Evolutionary conservation across 176 grass and related monocot genomes (phyloP).

Genomic region (Eleusine indica): DNA sequence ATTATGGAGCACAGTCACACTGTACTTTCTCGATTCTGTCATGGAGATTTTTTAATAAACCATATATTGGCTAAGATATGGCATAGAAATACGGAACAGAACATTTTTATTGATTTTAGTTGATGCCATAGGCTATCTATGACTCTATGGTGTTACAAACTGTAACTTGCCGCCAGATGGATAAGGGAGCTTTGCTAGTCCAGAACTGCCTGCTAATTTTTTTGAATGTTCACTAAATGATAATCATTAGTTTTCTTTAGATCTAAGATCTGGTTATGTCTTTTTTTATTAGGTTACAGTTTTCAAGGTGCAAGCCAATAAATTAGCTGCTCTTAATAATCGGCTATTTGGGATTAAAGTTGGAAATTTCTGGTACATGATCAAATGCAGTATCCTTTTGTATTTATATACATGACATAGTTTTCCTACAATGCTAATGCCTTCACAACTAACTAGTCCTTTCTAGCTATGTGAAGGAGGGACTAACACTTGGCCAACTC

Average conservation of each 20-base stretch:
- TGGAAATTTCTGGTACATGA: slow-evolving; percentile 83
- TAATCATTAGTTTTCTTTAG: not conserved
- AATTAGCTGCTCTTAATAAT: slow-evolving; percentile 79
- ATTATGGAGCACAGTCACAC: not conserved
- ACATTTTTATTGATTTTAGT: not conserved
- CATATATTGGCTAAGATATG: slow-evolving; percentile 7
- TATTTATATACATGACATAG: slow-evolving; percentile 2
- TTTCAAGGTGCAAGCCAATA: slow-evolving; percentile 86
- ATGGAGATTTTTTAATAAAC: not conserved
- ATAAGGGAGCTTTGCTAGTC: slow-evolving; percentile 4
- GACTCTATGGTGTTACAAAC: slow-evolving; percentile 21
- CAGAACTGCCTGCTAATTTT: not conserved
- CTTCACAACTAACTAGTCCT: slow-evolving; percentile 39
- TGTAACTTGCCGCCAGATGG: not conserved
- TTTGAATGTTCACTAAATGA: not conserved
- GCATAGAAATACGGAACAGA: not conserved
- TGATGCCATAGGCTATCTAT: not conserved
- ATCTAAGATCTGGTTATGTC: slow-evolving; percentile 16
- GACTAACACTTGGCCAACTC: slow-evolving; percentile 92
- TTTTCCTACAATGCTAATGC: slow-evolving; percentile 15
- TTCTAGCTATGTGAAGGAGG: slow-evolving; percentile 89
- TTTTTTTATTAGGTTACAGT: slow-evolving; percentile 67
- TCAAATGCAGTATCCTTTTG: slow-evolving; percentile 15
- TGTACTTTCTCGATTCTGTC: not conserved
- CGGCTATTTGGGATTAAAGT: slow-evolving; percentile 92